Percentiles rank a stretch among this genome's conserved stretches.
Conservation (phyloP, 2,329 filamentous ascomycete genomes). For the Blumeria graminis region DNA sequence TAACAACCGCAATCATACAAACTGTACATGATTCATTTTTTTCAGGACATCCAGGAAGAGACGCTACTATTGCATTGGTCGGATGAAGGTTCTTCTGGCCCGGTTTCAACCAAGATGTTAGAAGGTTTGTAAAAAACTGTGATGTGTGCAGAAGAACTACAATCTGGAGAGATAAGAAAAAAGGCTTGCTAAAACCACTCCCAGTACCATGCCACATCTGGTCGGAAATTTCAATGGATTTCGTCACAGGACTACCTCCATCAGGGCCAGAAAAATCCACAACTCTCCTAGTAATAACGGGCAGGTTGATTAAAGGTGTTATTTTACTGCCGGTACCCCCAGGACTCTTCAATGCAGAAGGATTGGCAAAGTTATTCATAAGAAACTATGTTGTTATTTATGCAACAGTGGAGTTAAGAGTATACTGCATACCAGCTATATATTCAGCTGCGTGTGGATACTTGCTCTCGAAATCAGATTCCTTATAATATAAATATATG, state of each 20-base stretch:
- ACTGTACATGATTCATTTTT: constrained; percentile 1
- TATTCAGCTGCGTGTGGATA: no score
- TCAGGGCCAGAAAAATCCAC: no score
- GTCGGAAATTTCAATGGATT: constrained; percentile 4
- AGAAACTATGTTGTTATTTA: no score
- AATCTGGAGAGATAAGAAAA: neutral
- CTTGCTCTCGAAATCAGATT: no score
- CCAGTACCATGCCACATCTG: constrained; percentile 1
- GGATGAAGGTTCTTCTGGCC: neutral
- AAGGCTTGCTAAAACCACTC: constrained; percentile 3
- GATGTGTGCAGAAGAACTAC: neutral
- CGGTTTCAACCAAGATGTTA: neutral
- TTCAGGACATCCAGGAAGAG: constrained; percentile 1
- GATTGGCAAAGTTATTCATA: no score
- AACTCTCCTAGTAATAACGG: no score
- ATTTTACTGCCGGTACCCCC: no score
- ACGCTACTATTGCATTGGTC: constrained; percentile 1
- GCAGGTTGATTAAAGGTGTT: no score
- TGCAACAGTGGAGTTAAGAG: no score
- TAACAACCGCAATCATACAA: constrained; percentile 2
- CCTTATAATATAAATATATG: no score
- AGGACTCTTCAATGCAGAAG: no score
- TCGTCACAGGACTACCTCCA: neutral
- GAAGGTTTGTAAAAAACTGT: constrained; percentile 1
- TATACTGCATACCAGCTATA: no score